Base-by-base conservation (phyloP, 2,329 filamentous ascomycete genomes). In the Botrytis deweyae region DNA sequence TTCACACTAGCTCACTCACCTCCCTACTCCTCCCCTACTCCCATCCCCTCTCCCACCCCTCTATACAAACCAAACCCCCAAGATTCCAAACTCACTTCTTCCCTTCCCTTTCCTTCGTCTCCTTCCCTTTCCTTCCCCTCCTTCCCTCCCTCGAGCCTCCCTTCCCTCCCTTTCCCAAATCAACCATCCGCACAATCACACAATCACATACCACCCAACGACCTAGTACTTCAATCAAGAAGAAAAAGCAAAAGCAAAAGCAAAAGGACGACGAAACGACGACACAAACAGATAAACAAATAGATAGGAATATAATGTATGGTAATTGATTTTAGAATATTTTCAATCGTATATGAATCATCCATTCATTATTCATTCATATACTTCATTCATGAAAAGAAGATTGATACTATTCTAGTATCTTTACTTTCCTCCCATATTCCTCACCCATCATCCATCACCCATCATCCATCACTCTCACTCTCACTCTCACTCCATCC, bases 401-500 rank as follows among this genome's bases (percentile, higher is more conserved):
- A 55, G 33, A 52, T 71, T 18, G 58, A 52, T 20, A 71, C 58
- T 64, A 64, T 71, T 71, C 42, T 71, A 71, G 58, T 52, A 71
- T 65, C 59, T 71, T 64, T 29, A 14, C 33, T 38, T 40, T 16
- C 64, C 14, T 64, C n/a, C 29, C 33, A 38, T 33, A 36, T 38
- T 18, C 22, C 12, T 33, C 36, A 38, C 38, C 10, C 42, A 9
- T 65, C n/a, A n/a, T 6, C 16, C 10, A 36, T 49, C 29, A 42
- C 16, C 7, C n/a, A 9, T 44, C 62, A 44, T 1, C 20, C 40
- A 42, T 42, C 38, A 40, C 40, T 29, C 29, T 29, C 29, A 29
- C 29, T 29, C 29, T 29, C 29, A 29, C 29, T 29, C 29, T 29
- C 29, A 29, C 29, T 33, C 36, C 29, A 55, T 69, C 36, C 49